phyloP scores from a whole-genome alignment of 1,284 basidiomycete species.

The Earliella scabrosa region DNA sequence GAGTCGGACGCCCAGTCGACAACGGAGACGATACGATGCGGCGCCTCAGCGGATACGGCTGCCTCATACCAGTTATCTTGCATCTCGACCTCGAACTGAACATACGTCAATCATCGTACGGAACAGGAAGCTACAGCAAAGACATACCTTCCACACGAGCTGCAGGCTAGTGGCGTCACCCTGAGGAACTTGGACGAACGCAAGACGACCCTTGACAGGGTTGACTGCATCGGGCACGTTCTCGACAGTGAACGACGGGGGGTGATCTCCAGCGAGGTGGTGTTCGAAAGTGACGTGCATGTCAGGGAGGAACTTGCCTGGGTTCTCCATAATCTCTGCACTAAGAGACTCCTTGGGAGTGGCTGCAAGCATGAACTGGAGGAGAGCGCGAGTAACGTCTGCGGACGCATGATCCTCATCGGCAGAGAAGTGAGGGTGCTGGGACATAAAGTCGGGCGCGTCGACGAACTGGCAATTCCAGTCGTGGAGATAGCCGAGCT shows the following conservation, averaged over 20 bases:
- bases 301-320: slow-evolving; percentile 51
- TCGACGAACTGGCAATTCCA: slow-evolving; percentile 61
- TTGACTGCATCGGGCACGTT: slow-evolving; percentile 74
- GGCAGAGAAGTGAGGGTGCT: slow-evolving; percentile 22
- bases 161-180: slow-evolving; percentile 58
- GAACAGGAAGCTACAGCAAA: neutral
- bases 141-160: slow-evolving; percentile 72
- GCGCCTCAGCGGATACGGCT: slow-evolving; percentile 62
- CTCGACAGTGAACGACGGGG: slow-evolving; percentile 43
- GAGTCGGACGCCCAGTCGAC: slow-evolving; percentile 85
- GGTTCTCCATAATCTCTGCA: slow-evolving; percentile 54
- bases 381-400: slow-evolving; percentile 59
- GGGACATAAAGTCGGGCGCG: slow-evolving; percentile 37
- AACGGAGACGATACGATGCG: slow-evolving; percentile 77
- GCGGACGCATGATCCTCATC: slow-evolving; percentile 35
- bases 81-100: slow-evolving; percentile 85
- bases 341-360: slow-evolving; percentile 59
- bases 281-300: slow-evolving; percentile 55
- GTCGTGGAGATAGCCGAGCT: slow-evolving; percentile 48
- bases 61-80: slow-evolving; percentile 86
- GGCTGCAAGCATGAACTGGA: slow-evolving; percentile 79
- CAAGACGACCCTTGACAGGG: slow-evolving; percentile 74
- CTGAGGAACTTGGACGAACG: slow-evolving; percentile 74
- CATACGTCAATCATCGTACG: slow-evolving; percentile 4
- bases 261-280: slow-evolving; percentile 54